Evolutionary conservation across 129 eudicot genomes (phyloP), one percentile per base, ranked within the genome.

Genomic region (Centrapalus pauciflorus): DNA sequence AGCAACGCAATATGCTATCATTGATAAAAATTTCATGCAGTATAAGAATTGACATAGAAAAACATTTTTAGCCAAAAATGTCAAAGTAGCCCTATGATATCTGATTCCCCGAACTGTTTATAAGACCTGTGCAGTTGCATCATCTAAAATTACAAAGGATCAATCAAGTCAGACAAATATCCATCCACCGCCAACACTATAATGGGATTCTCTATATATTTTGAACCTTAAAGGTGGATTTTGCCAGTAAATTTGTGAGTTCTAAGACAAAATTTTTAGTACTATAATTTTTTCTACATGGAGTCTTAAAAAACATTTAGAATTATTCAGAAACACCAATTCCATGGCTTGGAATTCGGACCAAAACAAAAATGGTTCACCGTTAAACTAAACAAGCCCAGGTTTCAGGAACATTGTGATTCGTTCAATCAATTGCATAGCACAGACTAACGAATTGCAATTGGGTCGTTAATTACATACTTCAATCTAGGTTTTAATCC

Each of bases 361-460:
- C 48, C 13, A 0, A 7, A 13, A 21, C 43, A 45, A 48, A 30
- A 32, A 19, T 4, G 9, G 48, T 66, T 32, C 49, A 32, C 14
- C 7, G 57, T 49, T 28, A 27, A 69, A 41, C 67, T 11, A 70
- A 57, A 27, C 21, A 24, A 70, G 30, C 67, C 30, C 45, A n/a
- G 58, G 13, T 70, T 55, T 41, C 75, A 57, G 16, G 2, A 48
- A 46, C 5, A 65, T 0, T 46, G 41, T 27, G 17, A 28, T 43
- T 56, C 17, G 6, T 46, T 16, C 52, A 46, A 3, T 46, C 30
- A 40, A 69, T 69, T 27, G 28, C 66, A 55, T 16, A 40, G 30
- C 24, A 41, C 35, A 5, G 2, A 57, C 9, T 7, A n/a, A 41
- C 33, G 10, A 58, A 14, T 21, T 70, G 45, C 50, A 59, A 70